Evolutionary conservation across 345 rosid genomes (phyloP).

Genomic region (Corymbia maculata): DNA sequence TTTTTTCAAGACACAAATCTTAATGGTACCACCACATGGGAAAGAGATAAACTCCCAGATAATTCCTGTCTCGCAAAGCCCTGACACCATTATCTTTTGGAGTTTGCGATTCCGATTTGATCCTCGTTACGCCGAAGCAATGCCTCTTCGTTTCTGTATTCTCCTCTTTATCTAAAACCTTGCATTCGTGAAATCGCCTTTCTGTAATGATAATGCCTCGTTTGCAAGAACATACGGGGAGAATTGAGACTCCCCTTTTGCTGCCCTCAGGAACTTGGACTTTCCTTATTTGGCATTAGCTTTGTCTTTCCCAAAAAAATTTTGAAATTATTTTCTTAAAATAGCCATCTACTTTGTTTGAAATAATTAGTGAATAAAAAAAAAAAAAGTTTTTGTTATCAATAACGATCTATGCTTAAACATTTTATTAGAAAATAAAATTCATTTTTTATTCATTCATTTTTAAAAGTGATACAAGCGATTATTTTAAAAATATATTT

Average conservation of each 20-base stretch:
- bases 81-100: conserved; percentile 31
- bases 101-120: not conserved
- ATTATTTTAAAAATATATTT: not conserved
- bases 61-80: conserved; percentile 37
- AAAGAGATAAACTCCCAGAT: conserved; percentile 1
- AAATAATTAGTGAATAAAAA: not conserved
- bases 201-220: not conserved
- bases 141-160: not conserved
- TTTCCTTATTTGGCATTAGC: not conserved
- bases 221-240: not conserved
- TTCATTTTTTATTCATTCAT: not conserved
- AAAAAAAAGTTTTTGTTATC: not conserved
- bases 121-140: not conserved
- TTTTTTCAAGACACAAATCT: not conserved
- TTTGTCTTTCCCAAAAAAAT: not conserved
- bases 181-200: not conserved
- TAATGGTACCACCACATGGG: not conserved
- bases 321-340: not conserved
- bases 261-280: not conserved
- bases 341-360: rapidly evolving
- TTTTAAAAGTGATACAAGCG: not conserved
- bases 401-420: not conserved
- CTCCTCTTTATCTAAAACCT: not conserved
- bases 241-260: not conserved
- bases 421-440: too few species aligned